A percentile compares a stretch with the other conserved stretches of the same genome.
These are phyloP conservation scores for Picea mariana DNA, from an alignment of 83 land plant genomes.

Conservation along the genomic window DNA sequence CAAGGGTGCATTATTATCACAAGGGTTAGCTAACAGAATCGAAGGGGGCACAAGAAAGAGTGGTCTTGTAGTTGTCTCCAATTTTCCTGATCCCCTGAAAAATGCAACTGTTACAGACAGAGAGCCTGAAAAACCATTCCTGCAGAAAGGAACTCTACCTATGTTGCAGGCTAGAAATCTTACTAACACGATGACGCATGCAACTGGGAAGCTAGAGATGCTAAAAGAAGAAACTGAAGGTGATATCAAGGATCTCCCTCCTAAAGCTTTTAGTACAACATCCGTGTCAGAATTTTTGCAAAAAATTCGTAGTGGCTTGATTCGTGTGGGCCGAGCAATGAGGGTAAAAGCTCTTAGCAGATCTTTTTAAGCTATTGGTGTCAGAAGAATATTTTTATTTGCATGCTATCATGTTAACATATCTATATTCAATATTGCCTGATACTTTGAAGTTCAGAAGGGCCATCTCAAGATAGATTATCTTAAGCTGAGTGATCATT, in stretches of 20 bases:
- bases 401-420: neutral
- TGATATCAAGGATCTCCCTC: constrained; percentile 21
- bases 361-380: constrained; percentile 3
- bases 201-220: constrained; percentile 23
- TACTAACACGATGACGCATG: neutral
- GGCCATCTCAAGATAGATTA: neutral
- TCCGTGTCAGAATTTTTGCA: constrained; percentile 25
- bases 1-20: neutral
- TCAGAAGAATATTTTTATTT: neutral
- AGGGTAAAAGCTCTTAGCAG: constrained; percentile 10
- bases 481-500: neutral
- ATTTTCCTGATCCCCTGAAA: neutral
- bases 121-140: constrained; percentile 13
- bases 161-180: constrained; percentile 17
- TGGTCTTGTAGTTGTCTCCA: neutral
- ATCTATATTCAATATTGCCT: constrained; percentile 3
- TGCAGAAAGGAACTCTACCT: constrained; percentile 9
- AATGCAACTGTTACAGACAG: neutral
- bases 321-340: constrained; percentile 16
- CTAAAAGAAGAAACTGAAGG: constrained; percentile 54
- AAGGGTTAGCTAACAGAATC: neutral
- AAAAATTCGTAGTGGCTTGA: constrained; percentile 21
- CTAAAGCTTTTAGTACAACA: constrained; percentile 28
- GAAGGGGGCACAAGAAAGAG: constrained; percentile 5
- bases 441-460: neutral